Percentiles rank a stretch among this genome's conserved stretches.
Evolutionary conservation across 305 asterid genomes (phyloP).

Genomic region (Fraxinus xanthoxyloides): DNA sequence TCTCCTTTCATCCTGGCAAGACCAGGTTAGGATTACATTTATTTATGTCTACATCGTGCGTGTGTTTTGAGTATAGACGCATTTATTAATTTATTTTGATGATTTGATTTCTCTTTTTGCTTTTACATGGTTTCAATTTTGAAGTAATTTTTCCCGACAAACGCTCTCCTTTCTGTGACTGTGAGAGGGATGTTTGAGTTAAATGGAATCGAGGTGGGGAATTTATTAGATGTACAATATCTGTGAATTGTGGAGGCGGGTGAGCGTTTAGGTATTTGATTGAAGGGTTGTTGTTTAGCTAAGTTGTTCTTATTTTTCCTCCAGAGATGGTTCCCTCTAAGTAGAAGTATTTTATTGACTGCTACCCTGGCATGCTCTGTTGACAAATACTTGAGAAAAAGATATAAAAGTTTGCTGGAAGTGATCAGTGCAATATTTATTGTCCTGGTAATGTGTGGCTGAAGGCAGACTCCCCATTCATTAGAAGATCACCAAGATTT

Average conservation of each 20-base stretch:
- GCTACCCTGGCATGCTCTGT: neutral
- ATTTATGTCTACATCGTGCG: neutral
- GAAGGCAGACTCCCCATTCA: neutral
- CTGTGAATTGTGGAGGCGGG: neutral
- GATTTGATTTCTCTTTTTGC: neutral
- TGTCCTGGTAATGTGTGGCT: neutral
- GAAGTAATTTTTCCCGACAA: neutral
- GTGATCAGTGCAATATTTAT: neutral
- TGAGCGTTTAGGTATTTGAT: neutral
- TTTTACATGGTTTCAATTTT: neutral
- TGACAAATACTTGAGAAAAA: neutral
- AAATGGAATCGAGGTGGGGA: neutral
- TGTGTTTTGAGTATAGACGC: neutral
- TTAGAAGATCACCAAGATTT: neutral
- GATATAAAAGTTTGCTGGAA: neutral
- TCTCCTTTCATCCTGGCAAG: constrained; percentile 72
- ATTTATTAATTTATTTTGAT: neutral
- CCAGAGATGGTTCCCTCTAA: neutral
- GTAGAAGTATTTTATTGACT: neutral
- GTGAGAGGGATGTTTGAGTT: neutral
- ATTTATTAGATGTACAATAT: neutral
- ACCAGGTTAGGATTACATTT: constrained; percentile 48
- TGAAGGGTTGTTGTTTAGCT: neutral
- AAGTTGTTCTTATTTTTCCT: neutral
- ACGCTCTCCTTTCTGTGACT: neutral